Evolutionary conservation across 1,284 basidiomycete genomes (phyloP).

Genomic region (Microbotryum saponariae): DNA sequence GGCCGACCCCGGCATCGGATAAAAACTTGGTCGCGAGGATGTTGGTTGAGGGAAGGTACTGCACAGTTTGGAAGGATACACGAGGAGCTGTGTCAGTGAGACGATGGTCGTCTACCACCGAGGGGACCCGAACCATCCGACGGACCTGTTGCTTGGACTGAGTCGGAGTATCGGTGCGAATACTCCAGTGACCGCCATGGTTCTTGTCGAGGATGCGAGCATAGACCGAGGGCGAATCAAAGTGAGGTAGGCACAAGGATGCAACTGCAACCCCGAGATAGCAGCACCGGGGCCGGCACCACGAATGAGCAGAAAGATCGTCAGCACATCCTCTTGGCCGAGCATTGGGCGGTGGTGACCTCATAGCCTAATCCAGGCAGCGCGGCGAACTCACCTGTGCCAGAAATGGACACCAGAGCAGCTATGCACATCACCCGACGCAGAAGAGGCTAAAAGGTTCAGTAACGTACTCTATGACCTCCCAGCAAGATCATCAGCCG

Average conservation of each 20-base stretch:
- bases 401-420: constrained; percentile 42
- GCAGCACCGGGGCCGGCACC: not conserved
- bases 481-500: too few relatives aligned
- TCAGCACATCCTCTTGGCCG: too few relatives aligned
- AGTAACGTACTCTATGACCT: too few relatives aligned
- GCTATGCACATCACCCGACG: constrained; percentile 37
- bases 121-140: too few relatives aligned
- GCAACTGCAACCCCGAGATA: constrained; percentile 46
- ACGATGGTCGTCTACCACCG: too few relatives aligned
- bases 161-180: constrained; percentile 40
- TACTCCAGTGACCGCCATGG: constrained; percentile 85
- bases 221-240: constrained; percentile 71
- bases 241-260: constrained; percentile 82
- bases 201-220: constrained; percentile 77
- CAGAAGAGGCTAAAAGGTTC: too few relatives aligned
- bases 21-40: constrained; percentile 36
- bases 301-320: not conserved
- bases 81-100: not conserved
- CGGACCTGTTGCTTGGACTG: constrained; percentile 30
- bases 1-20: constrained; percentile 29
- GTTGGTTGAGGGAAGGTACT: constrained; percentile 29
- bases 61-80: not conserved
- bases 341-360: not conserved
- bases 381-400: constrained; percentile 3
- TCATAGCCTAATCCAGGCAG: not conserved